These are phyloP conservation scores for Arthrobotrys megalospora DNA, from an alignment of 2,329 filamentous ascomycete species.

Conservation along the genomic window DNA sequence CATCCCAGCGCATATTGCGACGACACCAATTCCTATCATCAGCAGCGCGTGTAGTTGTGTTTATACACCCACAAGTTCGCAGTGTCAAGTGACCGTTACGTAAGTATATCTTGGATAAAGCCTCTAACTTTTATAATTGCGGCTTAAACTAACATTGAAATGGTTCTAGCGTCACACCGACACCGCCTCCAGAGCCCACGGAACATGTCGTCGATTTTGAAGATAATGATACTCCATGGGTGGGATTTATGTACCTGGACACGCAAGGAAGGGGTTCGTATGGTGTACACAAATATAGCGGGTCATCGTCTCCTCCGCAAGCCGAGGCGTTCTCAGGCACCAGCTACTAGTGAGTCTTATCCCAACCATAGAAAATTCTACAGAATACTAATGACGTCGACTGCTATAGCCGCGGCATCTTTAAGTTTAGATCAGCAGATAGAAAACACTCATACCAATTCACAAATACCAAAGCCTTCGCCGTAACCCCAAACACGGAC, in stretches of 20 bases:
- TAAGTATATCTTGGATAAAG: not conserved
- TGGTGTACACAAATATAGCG: conserved; percentile 17
- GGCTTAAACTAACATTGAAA: not conserved
- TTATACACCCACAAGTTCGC: not conserved
- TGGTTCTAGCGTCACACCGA: not conserved
- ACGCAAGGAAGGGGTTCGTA: conserved; percentile 16
- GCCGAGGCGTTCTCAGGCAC: not conserved
- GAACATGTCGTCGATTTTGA: conserved; percentile 12
- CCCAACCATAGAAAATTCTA: not conserved
- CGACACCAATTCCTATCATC: conserved; percentile 22
- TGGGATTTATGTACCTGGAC: not conserved
- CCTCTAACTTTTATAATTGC: not conserved
- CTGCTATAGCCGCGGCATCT: not conserved
- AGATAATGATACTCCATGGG: conserved; percentile 5
- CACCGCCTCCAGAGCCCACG: not conserved
- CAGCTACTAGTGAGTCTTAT: not conserved
- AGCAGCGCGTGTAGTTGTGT: conserved; percentile 32
- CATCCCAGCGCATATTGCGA: conserved; percentile 7
- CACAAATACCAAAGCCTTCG: conserved; percentile 10
- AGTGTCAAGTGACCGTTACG: not conserved
- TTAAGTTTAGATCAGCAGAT: not conserved
- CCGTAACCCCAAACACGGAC: not conserved
- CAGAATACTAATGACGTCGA: not conserved
- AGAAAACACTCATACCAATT: conserved; percentile 14
- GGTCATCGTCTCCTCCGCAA: not conserved